Evolutionary conservation across 768 basidiomycete genomes (phyloP).

Genomic region (Suillus subalutaceus): DNA sequence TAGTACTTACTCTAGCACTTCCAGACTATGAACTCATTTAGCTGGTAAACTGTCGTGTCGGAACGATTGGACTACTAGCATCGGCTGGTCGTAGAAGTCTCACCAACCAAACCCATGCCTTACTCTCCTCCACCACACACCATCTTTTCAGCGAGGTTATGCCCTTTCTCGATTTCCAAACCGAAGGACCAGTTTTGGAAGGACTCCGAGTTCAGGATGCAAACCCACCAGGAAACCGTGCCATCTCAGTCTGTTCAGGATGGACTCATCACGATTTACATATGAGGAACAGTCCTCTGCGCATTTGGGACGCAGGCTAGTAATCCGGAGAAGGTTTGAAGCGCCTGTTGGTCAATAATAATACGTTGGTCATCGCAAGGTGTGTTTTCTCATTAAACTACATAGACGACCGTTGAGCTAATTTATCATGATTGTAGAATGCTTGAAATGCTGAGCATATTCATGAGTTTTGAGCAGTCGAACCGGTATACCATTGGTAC

Average conservation of each 20-base stretch:
- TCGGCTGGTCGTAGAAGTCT: neutral
- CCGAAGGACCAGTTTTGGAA: slow-evolving; percentile 42
- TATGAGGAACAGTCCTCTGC: slow-evolving; percentile 30
- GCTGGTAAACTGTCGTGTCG: neutral
- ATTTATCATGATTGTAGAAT: slow-evolving; percentile 47
- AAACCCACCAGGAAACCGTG: slow-evolving; percentile 14
- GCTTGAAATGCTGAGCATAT: slow-evolving; percentile 89
- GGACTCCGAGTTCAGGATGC: slow-evolving; percentile 19
- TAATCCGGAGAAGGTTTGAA: slow-evolving; percentile 46
- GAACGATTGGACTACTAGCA: slow-evolving; percentile 1
- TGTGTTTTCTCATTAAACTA: slow-evolving; percentile 23
- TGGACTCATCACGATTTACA: slow-evolving; percentile 18
- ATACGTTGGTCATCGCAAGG: slow-evolving; percentile 64
- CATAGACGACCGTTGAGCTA: slow-evolving; percentile 3
- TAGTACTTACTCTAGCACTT: neutral
- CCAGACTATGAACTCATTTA: neutral
- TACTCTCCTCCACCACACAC: neutral
- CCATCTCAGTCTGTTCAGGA: slow-evolving; percentile 7
- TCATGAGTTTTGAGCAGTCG: slow-evolving; percentile 82
- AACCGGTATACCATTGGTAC: slow-evolving; percentile 77
- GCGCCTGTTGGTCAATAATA: slow-evolving; percentile 47
- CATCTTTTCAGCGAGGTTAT: slow-evolving; percentile 35
- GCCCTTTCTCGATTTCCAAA: slow-evolving; percentile 57
- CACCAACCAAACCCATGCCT: neutral
- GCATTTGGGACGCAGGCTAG: slow-evolving; percentile 46